Evolutionary conservation across 495 filamentous ascomycete genomes (phyloP), one percentile per base, ranked within the genome.

Genomic region (Aspergillus nidulans): DNA sequence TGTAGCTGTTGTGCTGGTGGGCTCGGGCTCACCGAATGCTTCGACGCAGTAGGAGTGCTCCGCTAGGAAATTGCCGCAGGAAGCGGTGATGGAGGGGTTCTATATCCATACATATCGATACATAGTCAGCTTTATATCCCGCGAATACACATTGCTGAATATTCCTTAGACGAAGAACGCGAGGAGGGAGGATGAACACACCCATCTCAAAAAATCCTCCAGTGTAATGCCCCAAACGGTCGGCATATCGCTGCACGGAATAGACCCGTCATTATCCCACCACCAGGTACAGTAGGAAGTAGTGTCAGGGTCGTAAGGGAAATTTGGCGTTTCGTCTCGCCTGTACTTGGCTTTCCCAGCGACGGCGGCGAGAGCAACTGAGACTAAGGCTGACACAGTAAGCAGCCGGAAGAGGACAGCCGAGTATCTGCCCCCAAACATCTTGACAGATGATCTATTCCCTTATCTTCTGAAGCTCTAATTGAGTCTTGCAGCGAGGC

Each of bases 41-140:
- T 55, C 51, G 18, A 64, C 55, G 55, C 62, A 64, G 59, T 64
- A 62, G n/a, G 55, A 52, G 7, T 49, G 42, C 20, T 49, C 59
- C n/a, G 36, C 21, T 1, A 41, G 13, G 38, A 62, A 50, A 40
- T 53, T 53, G 9, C 54, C 56, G 48, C 59, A 64, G 10, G 54
- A 13, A 4, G 36, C 8, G n/a, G 49, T 48, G 41, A 64, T 20
- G 18, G 49, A 52, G 10, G 62, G 58, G 42, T 64, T 64, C 56
- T 58, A 5, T n/a, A n/a, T n/a, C n/a, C n/a, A n/a, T n/a, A n/a
- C n/a, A n/a, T n/a, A n/a, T n/a, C n/a, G n/a, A n/a, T n/a, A n/a
- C n/a, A n/a, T n/a, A n/a, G n/a, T n/a, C n/a, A n/a, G n/a, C n/a
- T n/a, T n/a, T n/a, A n/a, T n/a, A n/a, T n/a, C n/a, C n/a, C n/a